phyloP scores from a whole-genome alignment of 306 rosid genomes.

The Prunus padus region DNA sequence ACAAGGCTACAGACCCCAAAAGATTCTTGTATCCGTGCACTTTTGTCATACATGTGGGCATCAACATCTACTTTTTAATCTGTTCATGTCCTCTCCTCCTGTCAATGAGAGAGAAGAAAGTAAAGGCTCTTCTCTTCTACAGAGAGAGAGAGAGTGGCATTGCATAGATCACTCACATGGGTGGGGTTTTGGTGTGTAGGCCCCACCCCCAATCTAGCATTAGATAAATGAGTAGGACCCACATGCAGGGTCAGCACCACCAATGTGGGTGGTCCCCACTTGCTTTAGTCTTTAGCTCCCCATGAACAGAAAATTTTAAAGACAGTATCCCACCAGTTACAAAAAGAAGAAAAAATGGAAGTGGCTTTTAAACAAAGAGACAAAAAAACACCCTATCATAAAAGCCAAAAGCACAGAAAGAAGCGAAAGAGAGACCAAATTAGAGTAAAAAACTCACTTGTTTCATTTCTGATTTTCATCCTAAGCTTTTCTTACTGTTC shows the following conservation, averaged over 20 bases:
- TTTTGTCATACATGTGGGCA: conserved; percentile 88
- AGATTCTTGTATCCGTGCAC: conserved; percentile 60
- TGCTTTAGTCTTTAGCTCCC: neutral
- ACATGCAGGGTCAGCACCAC: conserved; percentile 52
- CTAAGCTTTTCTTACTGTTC: conserved; percentile 40
- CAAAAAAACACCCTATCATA: conserved; percentile 24
- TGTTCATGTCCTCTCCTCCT: conserved; percentile 48
- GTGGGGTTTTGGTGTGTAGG: conserved; percentile 46
- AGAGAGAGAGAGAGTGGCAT: conserved; percentile 12
- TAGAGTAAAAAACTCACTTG: conserved; percentile 28
- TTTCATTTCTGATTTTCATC: conserved; percentile 36
- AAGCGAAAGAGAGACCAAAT: neutral
- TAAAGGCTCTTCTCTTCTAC: conserved; percentile 8
- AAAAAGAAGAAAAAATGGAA: neutral
- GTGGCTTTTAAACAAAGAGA: conserved; percentile 20
- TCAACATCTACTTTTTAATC: conserved; percentile 48
- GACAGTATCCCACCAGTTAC: conserved; percentile 33
- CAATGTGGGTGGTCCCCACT: conserved; percentile 66
- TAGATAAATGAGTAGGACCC: conserved; percentile 47
- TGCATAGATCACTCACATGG: conserved; percentile 57
- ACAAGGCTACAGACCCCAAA: conserved; percentile 43
- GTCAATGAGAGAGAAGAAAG: conserved; percentile 25
- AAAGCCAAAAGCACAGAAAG: neutral
- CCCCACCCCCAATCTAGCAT: conserved; percentile 57
- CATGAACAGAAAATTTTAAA: conserved; percentile 35